A percentile compares a stretch with the other conserved stretches of the same genome.
Evolutionary conservation across 805 yeast species (phyloP).

Genomic region (Spathaspora boniae): DNA sequence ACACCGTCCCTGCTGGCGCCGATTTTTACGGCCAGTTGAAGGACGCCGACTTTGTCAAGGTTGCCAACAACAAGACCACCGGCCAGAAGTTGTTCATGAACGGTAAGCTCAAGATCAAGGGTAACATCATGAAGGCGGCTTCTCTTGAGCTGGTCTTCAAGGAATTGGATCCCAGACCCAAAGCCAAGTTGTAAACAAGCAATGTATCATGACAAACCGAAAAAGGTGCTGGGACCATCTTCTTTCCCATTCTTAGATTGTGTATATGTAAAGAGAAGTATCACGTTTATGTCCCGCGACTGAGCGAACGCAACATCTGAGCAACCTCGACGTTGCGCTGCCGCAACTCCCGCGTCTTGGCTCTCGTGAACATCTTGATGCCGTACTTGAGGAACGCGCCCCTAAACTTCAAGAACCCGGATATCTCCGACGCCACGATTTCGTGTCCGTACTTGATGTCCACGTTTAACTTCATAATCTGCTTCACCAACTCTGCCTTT

Average conservation of each 20-base stretch:
- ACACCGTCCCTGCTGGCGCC: conserved; percentile 43
- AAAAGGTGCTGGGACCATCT: no score
- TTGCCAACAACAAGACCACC: conserved; percentile 74
- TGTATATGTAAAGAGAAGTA: no score
- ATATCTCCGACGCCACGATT: conserved; percentile 57
- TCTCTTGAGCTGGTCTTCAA: conserved; percentile 66
- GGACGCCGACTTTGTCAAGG: conserved; percentile 66
- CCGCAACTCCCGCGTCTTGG: conserved; percentile 8
- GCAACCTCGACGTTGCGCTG: conserved; percentile 8
- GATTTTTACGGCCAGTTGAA: conserved; percentile 63
- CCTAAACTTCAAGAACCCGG: conserved; percentile 53
- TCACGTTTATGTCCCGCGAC: no score
- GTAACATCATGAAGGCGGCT: conserved; percentile 88
- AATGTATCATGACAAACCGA: no score
- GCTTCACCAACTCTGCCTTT: conserved; percentile 39
- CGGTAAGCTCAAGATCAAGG: conserved; percentile 83
- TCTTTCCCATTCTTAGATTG: no score
- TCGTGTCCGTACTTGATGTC: conserved; percentile 59
- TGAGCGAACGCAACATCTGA: background rate
- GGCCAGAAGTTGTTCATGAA: conserved; percentile 81
- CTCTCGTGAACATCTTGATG: conserved; percentile 26
- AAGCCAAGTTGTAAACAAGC: conserved; percentile 31
- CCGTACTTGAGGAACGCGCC: conserved; percentile 36
- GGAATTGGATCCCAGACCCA: conserved; percentile 40
- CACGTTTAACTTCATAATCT: conserved; percentile 40